Percentiles rank a stretch among this genome's conserved stretches.
Evolutionary conservation across 116 monocot genomes (phyloP).

Genomic region (Phalaenopsis hybrid): DNA sequence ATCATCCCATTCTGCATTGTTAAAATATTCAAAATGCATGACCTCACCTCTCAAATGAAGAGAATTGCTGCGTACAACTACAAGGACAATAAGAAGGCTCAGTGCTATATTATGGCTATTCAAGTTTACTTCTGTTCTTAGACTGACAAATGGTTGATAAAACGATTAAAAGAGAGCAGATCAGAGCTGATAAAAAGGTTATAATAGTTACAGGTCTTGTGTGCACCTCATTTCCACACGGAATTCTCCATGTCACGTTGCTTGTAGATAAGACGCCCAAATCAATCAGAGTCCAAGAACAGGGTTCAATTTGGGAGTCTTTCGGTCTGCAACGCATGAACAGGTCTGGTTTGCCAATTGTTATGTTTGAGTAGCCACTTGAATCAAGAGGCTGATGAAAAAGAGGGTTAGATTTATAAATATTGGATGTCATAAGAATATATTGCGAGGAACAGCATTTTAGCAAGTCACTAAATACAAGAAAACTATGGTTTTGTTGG

Average conservation of each 20-base stretch:
- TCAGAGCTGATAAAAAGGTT: conserved; percentile 33
- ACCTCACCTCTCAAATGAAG: no score
- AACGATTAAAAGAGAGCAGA: conserved; percentile 21
- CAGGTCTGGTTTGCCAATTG: conserved; percentile 22
- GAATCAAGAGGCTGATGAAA: conserved; percentile 27
- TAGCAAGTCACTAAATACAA: no score
- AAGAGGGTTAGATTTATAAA: not conserved
- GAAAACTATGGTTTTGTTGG: no score
- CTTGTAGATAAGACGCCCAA: not conserved
- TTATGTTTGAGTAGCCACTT: conserved; percentile 25
- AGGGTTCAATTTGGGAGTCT: not conserved
- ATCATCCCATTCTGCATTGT: no score
- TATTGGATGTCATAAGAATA: no score
- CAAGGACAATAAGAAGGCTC: no score
- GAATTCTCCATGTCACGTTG: conserved; percentile 2
- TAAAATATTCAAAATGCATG: no score
- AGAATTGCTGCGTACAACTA: no score
- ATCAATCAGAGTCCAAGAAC: conserved; percentile 10
- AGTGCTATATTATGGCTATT: no score
- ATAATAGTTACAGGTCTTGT: conserved; percentile 21
- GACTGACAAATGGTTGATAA: no score
- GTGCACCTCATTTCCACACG: conserved; percentile 1
- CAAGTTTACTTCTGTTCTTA: no score
- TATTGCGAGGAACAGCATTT: no score
- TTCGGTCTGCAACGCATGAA: conserved; percentile 22